These are phyloP conservation scores for Ophiostoma pallidulum DNA, from an alignment of 2,329 filamentous ascomycete genomes.

Conservation along the genomic window DNA sequence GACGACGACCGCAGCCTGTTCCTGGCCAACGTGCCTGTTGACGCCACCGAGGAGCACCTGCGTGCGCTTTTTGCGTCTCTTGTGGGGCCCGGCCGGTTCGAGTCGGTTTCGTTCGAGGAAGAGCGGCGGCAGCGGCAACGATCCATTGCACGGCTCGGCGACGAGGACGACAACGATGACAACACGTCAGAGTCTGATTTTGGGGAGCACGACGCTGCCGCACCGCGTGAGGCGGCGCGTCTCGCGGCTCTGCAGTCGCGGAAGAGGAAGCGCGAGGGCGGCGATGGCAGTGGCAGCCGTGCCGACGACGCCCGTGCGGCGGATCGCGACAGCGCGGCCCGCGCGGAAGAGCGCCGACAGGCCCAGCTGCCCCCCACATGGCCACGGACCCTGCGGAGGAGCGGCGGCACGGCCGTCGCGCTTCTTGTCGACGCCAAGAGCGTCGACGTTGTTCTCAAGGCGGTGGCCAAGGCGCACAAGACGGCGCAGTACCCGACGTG, in stretches of 20 bases:
- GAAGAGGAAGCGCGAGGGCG: slow-evolving; percentile 39
- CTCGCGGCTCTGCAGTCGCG: slow-evolving; percentile 32
- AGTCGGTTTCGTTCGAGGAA: slow-evolving; percentile 65
- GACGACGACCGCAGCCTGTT: slow-evolving; percentile 76
- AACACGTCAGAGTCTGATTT: background rate
- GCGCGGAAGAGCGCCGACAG: slow-evolving; percentile 12
- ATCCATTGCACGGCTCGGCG: too few species aligned
- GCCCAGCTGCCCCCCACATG: slow-evolving; percentile 56
- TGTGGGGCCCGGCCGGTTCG: slow-evolving; percentile 68
- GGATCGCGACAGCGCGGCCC: slow-evolving; percentile 4
- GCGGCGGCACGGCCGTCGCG: slow-evolving; percentile 71
- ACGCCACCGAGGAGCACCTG: slow-evolving; percentile 70
- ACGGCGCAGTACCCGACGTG: slow-evolving; percentile 30
- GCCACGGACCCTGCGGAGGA: slow-evolving; percentile 59
- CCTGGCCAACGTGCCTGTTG: slow-evolving; percentile 78
- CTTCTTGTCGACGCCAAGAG: slow-evolving; percentile 76
- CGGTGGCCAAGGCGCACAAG: slow-evolving; percentile 52
- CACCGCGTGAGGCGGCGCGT: slow-evolving; percentile 35
- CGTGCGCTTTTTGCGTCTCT: slow-evolving; percentile 65
- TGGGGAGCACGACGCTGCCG: slow-evolving; percentile 19
- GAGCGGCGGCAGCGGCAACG: slow-evolving; percentile 34
- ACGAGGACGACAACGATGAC: background rate
- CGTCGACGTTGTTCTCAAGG: slow-evolving; percentile 67
- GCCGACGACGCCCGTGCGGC: background rate
- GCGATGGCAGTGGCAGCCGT: slow-evolving; percentile 13